These are phyloP conservation scores for Microbotryum silenes-acaulis DNA, from an alignment of 1,284 basidiomycete genomes.

Conservation along the genomic window DNA sequence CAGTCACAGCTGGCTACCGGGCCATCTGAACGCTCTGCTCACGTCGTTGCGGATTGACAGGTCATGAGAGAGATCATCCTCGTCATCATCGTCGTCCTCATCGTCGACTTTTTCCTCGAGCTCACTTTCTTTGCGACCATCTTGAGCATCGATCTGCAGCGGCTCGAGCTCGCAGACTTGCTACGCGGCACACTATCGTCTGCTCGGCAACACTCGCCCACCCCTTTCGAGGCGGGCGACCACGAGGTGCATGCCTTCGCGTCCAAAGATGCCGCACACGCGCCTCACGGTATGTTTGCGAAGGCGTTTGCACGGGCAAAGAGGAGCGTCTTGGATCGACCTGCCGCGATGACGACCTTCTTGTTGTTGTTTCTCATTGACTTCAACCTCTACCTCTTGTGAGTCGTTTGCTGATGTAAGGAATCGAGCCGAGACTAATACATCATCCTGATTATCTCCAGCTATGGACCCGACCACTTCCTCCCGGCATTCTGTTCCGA, in stretches of 20 bases:
- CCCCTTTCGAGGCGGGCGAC: background rate
- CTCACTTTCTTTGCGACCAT: conserved; percentile 88
- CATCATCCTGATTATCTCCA: background rate
- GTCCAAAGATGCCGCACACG: too few relatives aligned
- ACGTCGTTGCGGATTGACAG: conserved; percentile 33
- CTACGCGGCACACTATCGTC: background rate
- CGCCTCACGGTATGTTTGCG: too few relatives aligned
- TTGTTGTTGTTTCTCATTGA: conserved; percentile 39
- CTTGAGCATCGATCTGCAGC: conserved; percentile 80
- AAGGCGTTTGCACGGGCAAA: background rate
- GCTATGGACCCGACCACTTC: conserved; percentile 34
- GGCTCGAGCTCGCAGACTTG: conserved; percentile 55
- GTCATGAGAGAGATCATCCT: conserved; percentile 88
- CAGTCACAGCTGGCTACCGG: conserved; percentile 45
- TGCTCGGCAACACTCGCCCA: conserved; percentile 1
- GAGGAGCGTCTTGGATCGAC: conserved; percentile 17
- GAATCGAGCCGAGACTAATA: background rate
- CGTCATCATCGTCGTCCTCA: conserved; percentile 86
- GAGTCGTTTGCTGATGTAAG: background rate
- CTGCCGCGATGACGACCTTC: conserved; percentile 26
- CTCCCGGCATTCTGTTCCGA: conserved; percentile 36
- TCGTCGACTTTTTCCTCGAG: conserved; percentile 91
- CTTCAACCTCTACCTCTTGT: conserved; percentile 39
- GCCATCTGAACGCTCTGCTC: conserved; percentile 39
- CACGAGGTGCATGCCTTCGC: background rate